Evolutionary conservation across 148 eudicot genomes (phyloP).

Genomic region (Rheum nobile): DNA sequence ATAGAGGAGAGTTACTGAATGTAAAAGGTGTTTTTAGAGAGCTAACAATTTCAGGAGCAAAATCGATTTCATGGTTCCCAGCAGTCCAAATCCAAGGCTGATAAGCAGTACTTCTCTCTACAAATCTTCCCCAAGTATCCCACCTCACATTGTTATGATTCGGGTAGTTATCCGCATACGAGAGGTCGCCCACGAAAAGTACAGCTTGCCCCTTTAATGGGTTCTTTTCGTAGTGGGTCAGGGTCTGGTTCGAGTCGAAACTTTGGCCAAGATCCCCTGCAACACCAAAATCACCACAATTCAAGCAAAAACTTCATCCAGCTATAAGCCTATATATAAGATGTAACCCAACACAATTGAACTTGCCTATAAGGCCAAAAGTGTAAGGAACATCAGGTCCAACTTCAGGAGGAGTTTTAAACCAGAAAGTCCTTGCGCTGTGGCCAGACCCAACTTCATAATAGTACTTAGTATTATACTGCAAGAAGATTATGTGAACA

Average conservation of each 20-base stretch:
- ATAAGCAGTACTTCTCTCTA: slow-evolving; percentile 10
- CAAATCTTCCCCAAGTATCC: slow-evolving; percentile 13
- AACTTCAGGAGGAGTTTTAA: slow-evolving; percentile 27
- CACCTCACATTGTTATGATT: slow-evolving; percentile 7
- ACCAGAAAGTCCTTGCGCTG: slow-evolving; percentile 25
- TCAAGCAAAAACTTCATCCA: not conserved
- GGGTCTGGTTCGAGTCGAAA: not conserved
- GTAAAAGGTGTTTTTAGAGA: not conserved
- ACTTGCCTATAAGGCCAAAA: slow-evolving; percentile 28
- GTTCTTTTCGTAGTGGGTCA: slow-evolving; percentile 5
- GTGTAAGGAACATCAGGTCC: slow-evolving; percentile 35
- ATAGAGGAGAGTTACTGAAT: not conserved
- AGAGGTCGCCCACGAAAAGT: slow-evolving; percentile 11
- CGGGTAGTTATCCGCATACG: slow-evolving; percentile 8
- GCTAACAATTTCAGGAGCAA: slow-evolving; percentile 7
- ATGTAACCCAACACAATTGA: not conserved
- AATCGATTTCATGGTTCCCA: slow-evolving; percentile 11
- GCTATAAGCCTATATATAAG: not conserved
- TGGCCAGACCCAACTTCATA: slow-evolving; percentile 24
- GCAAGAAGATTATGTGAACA: not conserved
- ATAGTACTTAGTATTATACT: slow-evolving; percentile 24
- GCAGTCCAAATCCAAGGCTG: slow-evolving; percentile 17
- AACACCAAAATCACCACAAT: not conserved
- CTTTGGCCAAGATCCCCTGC: slow-evolving; percentile 13
- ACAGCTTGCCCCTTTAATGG: slow-evolving; percentile 9